Evolutionary conservation across 139 green algal species (phyloP), one percentile per base, ranked within the genome.

Genomic region (Chlamydomonas eustigma): DNA sequence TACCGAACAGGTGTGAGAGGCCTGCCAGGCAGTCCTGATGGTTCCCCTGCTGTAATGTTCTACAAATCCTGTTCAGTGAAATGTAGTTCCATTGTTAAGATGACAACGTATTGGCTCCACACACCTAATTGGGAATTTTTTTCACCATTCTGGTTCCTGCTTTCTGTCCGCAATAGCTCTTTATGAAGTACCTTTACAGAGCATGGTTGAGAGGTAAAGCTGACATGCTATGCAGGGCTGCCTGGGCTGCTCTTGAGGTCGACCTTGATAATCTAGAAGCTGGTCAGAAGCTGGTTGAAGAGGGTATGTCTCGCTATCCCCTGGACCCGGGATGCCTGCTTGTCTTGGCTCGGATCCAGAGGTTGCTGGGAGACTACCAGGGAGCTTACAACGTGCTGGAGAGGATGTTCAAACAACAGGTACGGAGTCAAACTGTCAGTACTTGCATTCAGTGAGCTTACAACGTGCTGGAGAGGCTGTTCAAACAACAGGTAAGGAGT

Each of bases 1-100:
- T 39, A 22, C 35, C 35, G 12, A 74, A 74, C 66, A 70, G 63
- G 63, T 70, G 44, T 58, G 44, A 28, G 44, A 18, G 44, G n/a
- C n/a, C n/a, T n/a, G n/a, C n/a, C n/a, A n/a, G n/a, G n/a, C n/a
- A n/a, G n/a, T n/a, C n/a, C n/a, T n/a, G n/a, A n/a, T n/a, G n/a
- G n/a, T n/a, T n/a, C n/a, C n/a, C n/a, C n/a, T n/a, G n/a, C n/a
- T n/a, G n/a, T n/a, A n/a, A n/a, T n/a, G n/a, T n/a, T n/a, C n/a
- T n/a, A n/a, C n/a, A n/a, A n/a, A n/a, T n/a, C n/a, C n/a, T n/a
- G n/a, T n/a, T n/a, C n/a, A n/a, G n/a, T n/a, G n/a, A n/a, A n/a
- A n/a, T n/a, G n/a, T n/a, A n/a, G n/a, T n/a, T n/a, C n/a, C n/a
- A n/a, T n/a, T n/a, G n/a, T n/a, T n/a, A n/a, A n/a, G n/a, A n/a